phyloP scores from a whole-genome alignment of 306 rosid species.

The Fagus crenata region DNA sequence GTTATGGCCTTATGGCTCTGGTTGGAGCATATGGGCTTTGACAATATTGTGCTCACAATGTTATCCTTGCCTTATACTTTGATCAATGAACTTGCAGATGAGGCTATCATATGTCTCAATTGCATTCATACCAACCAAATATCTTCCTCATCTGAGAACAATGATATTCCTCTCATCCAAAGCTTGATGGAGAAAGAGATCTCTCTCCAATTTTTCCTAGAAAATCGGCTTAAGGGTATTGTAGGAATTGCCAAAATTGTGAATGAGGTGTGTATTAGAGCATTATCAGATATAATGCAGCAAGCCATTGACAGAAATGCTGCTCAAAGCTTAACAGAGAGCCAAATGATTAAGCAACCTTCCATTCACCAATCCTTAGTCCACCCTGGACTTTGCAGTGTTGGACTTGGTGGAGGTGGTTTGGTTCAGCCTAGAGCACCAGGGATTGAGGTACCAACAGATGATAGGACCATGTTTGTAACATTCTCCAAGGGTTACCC shows the following conservation, averaged over 20 bases:
- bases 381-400: background rate
- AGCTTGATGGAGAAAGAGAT: slow-evolving; percentile 43
- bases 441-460: slow-evolving; percentile 22
- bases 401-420: background rate
- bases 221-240: slow-evolving; percentile 23
- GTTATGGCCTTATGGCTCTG: slow-evolving; percentile 67
- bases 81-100: slow-evolving; percentile 65
- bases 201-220: slow-evolving; percentile 26
- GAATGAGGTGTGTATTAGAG: slow-evolving; percentile 42
- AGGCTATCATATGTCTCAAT: slow-evolving; percentile 46
- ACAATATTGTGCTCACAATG: slow-evolving; percentile 37
- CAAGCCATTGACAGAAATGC: slow-evolving; percentile 22
- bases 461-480: slow-evolving; percentile 68
- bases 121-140: slow-evolving; percentile 24
- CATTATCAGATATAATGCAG: slow-evolving; percentile 51
- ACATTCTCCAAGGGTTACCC: slow-evolving; percentile 76
- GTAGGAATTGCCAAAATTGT: slow-evolving; percentile 32
- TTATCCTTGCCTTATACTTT: slow-evolving; percentile 39
- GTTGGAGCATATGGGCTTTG: slow-evolving; percentile 60
- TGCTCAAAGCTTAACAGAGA: background rate
- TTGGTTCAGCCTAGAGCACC: background rate
- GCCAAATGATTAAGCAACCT: background rate
- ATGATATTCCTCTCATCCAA: slow-evolving; percentile 50
- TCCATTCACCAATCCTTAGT: background rate
- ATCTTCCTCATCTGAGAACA: slow-evolving; percentile 7